Evolutionary conservation across 2,329 filamentous ascomycete species (phyloP), one percentile per base, ranked within the genome.

Genomic region (Talaromyces sp.): DNA sequence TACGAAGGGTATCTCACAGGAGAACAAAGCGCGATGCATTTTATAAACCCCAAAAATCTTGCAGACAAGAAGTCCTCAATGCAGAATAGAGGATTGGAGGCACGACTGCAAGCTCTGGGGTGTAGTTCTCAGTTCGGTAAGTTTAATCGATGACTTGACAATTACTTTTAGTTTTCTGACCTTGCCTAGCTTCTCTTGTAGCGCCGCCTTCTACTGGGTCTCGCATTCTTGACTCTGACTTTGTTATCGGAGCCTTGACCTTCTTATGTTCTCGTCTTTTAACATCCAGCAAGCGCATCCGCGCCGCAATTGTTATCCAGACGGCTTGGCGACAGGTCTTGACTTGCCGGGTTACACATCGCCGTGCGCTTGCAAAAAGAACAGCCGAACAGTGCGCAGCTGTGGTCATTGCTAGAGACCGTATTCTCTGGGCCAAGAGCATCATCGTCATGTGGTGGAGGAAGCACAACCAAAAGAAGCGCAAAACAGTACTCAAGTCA

Each of bases 251-350:
- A 2, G 79, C 81, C 2, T 79, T 88, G 8, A 78, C 83, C 3
- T 86, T 86, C 68, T 78, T 88, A 6, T 84, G 83, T 48, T 85
- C 82, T 3, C 79, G 84, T 46, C 73, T 87, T 1, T 74, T 87
- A 3, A 78, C 80, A 0, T 75, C 83, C 6, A 78, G 79, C 1
- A 76, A 76, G 59, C 73, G 72, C 12, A 74, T 78, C 60, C 78
- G 80, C 50, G 84, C 84, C 2, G 83, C 83, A 0, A 68, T 74
- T 2, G 74, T 74, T 0, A 77, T 88, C 17, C 84, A 87, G 66
- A 72, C 74, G 17, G 75, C 76, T 7, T 86, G 80, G 74, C 79
- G 84, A 59, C 65, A 64, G 24, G 65, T 64, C 12, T 60, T 67
- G 9, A 48, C 61, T 24, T 57, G 50, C 24, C 67, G 66, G 21